These are phyloP conservation scores for Camptophora hylomeconis DNA, from an alignment of 2,329 filamentous ascomycete species.

Conservation along the genomic window DNA sequence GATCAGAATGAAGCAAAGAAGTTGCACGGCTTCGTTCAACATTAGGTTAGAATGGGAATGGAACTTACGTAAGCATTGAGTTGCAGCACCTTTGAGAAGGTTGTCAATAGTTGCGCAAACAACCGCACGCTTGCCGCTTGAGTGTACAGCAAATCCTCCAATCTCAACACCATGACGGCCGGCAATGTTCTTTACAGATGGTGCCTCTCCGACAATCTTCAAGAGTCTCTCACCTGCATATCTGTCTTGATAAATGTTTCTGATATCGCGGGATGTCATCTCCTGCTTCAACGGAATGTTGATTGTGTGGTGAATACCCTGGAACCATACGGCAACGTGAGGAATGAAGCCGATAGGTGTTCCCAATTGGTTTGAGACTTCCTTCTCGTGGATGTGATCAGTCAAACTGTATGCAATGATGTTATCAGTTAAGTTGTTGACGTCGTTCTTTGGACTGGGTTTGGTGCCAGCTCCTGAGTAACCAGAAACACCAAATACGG, in stretches of 20 bases:
- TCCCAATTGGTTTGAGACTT: slow-evolving; percentile 70
- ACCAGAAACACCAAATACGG: slow-evolving; percentile 79
- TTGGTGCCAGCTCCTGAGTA: slow-evolving; percentile 95
- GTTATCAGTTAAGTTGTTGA: slow-evolving; percentile 70
- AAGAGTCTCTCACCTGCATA: slow-evolving; percentile 94
- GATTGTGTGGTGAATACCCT: slow-evolving; percentile 86
- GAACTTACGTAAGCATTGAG: slow-evolving; percentile 75
- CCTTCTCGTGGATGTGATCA: slow-evolving; percentile 87
- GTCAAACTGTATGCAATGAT: slow-evolving; percentile 83
- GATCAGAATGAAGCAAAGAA: slow-evolving; percentile 6
- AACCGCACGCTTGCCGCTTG: slow-evolving; percentile 79
- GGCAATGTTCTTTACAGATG: slow-evolving; percentile 70
- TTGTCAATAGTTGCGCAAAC: slow-evolving; percentile 91
- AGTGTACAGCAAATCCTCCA: slow-evolving; percentile 89
- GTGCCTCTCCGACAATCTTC: slow-evolving; percentile 79
- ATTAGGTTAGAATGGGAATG: neutral
- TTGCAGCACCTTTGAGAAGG: slow-evolving; percentile 81
- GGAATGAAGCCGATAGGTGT: slow-evolving; percentile 71
- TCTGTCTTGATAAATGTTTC: slow-evolving; percentile 88
- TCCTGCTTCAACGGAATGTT: slow-evolving; percentile 73
- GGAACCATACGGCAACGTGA: slow-evolving; percentile 94
- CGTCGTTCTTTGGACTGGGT: slow-evolving; percentile 85
- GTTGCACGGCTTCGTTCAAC: slow-evolving; percentile 1
- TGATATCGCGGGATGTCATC: slow-evolving; percentile 84
- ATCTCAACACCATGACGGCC: slow-evolving; percentile 85